These are phyloP conservation scores for Ceratocystis huliohia DNA, from an alignment of 2,329 filamentous ascomycete genomes.

Conservation along the genomic window DNA sequence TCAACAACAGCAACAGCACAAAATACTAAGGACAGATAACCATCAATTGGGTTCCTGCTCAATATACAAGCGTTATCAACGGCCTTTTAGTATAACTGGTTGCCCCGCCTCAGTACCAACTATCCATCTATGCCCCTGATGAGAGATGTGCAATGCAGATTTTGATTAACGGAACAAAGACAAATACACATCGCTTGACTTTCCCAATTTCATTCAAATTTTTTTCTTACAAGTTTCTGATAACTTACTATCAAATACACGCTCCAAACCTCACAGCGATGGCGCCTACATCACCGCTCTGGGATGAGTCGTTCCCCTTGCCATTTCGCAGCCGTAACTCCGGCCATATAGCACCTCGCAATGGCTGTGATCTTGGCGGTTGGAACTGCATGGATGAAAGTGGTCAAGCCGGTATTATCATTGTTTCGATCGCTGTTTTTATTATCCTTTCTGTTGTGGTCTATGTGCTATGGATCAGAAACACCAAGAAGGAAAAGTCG, in stretches of 20 bases:
- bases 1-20: background rate
- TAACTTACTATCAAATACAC: background rate
- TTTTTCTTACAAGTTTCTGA: background rate
- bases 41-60: background rate
- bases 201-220: background rate
- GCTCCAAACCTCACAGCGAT: background rate
- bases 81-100: background rate
- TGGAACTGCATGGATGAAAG: slow-evolving; percentile 15
- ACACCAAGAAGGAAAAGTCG: background rate
- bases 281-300: background rate
- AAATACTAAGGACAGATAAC: background rate
- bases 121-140: background rate
- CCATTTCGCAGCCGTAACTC: background rate
- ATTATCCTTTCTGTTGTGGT: background rate
- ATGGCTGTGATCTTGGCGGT: slow-evolving; percentile 14
- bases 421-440: background rate
- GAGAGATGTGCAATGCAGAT: background rate
- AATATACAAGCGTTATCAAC: background rate
- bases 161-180: background rate
- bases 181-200: background rate
- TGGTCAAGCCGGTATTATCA: slow-evolving; percentile 11
- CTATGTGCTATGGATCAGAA: background rate
- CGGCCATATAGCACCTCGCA: background rate
- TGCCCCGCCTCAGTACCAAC: background rate
- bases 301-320: background rate